Percentiles rank a stretch among this genome's conserved stretches.
These are phyloP conservation scores for Leersia perrieri DNA, from an alignment of 176 grass and related monocot genomes.

Conservation along the genomic window DNA sequence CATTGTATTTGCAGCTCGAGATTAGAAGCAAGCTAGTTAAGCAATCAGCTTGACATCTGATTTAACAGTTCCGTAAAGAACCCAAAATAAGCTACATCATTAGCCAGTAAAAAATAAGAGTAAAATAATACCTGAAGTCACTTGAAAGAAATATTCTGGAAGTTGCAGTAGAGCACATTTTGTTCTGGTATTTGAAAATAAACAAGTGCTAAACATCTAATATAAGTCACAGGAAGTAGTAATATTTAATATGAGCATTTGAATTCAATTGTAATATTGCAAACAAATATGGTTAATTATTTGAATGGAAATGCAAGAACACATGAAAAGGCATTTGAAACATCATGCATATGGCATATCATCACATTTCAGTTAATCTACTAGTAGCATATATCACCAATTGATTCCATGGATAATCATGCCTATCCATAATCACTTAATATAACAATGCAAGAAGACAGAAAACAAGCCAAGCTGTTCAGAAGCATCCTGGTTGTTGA, in stretches of 20 bases:
- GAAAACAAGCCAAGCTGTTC: background rate
- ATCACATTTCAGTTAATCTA: background rate
- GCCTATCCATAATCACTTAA: background rate
- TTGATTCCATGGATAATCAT: background rate
- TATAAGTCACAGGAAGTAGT: background rate
- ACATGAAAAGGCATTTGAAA: background rate
- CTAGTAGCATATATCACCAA: background rate
- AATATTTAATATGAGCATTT: background rate
- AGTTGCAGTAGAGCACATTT: background rate
- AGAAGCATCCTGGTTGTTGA: background rate
- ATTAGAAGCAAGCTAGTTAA: background rate
- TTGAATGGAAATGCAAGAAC: background rate
- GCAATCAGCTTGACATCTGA: background rate
- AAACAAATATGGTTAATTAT: background rate
- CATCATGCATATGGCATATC: slow-evolving; percentile 4
- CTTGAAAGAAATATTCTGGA: background rate
- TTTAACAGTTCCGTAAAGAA: background rate
- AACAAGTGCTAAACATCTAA: background rate
- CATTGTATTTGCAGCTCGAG: background rate
- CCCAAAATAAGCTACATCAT: background rate
- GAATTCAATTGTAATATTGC: background rate
- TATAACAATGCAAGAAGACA: background rate
- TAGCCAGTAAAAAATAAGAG: background rate
- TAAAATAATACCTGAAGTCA: background rate
- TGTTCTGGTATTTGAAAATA: background rate